phyloP scores from a whole-genome alignment of 352 stramenopile species.

The Phytopythium helicoides region DNA sequence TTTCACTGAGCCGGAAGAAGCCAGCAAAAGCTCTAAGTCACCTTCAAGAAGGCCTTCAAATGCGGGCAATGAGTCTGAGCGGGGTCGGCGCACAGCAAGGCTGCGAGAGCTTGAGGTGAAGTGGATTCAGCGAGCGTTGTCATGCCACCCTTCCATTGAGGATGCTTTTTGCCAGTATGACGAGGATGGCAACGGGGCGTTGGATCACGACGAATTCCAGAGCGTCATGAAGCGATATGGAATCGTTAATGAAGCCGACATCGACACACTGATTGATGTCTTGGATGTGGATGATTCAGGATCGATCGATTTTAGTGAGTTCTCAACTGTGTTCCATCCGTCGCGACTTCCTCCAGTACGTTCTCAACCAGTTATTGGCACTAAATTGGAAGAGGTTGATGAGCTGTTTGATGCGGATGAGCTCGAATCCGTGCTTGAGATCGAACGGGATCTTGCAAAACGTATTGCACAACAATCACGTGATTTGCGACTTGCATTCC shows the following conservation, averaged over 20 bases:
- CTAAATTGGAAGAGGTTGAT: slow-evolving; percentile 17
- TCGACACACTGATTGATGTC: slow-evolving; percentile 37
- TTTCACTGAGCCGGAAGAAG: slow-evolving; percentile 1
- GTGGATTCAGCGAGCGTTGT: slow-evolving; percentile 59
- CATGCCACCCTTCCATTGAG: slow-evolving; percentile 58
- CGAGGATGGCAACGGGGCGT: slow-evolving; percentile 34
- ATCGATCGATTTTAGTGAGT: slow-evolving; percentile 54
- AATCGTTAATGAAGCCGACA: slow-evolving; percentile 53
- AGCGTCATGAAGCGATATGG: slow-evolving; percentile 75
- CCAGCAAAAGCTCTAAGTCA: neutral
- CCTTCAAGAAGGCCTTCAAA: neutral
- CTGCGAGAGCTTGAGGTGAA: slow-evolving; percentile 54
- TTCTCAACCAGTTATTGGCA: slow-evolving; percentile 9
- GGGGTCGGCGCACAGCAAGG: slow-evolving; percentile 16
- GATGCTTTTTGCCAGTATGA: slow-evolving; percentile 68
- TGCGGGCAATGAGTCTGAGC: slow-evolving; percentile 20
- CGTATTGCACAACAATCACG: slow-evolving; percentile 53
- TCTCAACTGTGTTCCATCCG: slow-evolving; percentile 56
- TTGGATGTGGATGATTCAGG: slow-evolving; percentile 51
- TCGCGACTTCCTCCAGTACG: slow-evolving; percentile 19
- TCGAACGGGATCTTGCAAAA: slow-evolving; percentile 56
- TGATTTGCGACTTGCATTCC: slow-evolving; percentile 55
- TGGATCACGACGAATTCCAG: slow-evolving; percentile 63
- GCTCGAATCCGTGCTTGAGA: slow-evolving; percentile 57
- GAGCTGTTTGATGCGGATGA: slow-evolving; percentile 41